Conservation (phyloP, 495 filamentous ascomycete species). For the Apodospora peruviana region DNA sequence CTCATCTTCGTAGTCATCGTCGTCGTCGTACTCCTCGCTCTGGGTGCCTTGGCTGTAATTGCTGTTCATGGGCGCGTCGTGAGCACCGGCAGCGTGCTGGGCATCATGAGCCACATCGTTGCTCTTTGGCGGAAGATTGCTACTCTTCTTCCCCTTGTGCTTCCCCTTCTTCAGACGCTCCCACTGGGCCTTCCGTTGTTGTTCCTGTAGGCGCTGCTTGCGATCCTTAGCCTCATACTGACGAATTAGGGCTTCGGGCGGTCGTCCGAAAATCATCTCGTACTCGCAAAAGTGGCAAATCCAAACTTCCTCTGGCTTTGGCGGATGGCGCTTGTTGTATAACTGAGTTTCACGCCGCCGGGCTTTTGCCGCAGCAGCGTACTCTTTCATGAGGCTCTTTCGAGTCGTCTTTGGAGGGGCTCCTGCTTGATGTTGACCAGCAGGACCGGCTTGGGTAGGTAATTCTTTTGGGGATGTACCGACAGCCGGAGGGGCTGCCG, state of each 20-base stretch:
- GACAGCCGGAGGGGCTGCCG: neutral
- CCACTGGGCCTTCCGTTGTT: slow-evolving; percentile 75
- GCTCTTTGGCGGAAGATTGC: slow-evolving; percentile 60
- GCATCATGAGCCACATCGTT: slow-evolving; percentile 25
- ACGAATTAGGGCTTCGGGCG: slow-evolving; percentile 77
- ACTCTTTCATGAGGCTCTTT: slow-evolving; percentile 15
- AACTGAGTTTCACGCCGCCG: slow-evolving; percentile 38
- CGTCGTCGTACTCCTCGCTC: slow-evolving; percentile 31
- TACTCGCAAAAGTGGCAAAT: slow-evolving; percentile 94
- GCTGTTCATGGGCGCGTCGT: slow-evolving; percentile 16
- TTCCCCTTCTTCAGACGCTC: slow-evolving; percentile 96
- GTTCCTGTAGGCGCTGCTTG: slow-evolving; percentile 70
- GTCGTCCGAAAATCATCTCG: slow-evolving; percentile 76
- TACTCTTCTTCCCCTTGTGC: slow-evolving; percentile 68
- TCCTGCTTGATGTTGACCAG: slow-evolving; percentile 4
- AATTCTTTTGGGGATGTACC: slow-evolving; percentile 10
- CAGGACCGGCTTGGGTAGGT: neutral
- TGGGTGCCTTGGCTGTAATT: slow-evolving; percentile 26
- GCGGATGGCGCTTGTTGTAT: slow-evolving; percentile 70
- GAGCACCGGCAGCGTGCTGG: slow-evolving; percentile 17
- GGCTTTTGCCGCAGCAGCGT: slow-evolving; percentile 25
- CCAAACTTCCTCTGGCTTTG: slow-evolving; percentile 73
- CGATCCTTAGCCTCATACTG: slow-evolving; percentile 94
- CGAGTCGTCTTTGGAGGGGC: slow-evolving; percentile 12
- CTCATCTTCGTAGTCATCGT: slow-evolving; percentile 33